These are phyloP conservation scores for Tricholoma hemisulphureum DNA, from an alignment of 768 basidiomycete species.

Conservation along the genomic window DNA sequence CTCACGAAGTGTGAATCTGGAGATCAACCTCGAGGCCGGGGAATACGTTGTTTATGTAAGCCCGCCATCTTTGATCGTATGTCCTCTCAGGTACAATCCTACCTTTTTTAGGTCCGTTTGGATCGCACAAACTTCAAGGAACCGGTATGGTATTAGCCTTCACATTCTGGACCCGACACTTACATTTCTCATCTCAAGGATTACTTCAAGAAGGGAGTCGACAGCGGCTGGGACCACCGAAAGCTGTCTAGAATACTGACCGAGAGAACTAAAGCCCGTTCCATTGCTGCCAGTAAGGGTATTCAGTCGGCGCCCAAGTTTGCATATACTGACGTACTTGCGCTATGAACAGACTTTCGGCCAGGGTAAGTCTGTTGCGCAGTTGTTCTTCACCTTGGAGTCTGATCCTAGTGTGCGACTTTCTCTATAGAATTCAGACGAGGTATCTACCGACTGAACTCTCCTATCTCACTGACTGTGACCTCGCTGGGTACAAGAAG, in stretches of 20 bases:
- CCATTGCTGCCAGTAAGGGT: conserved; percentile 45
- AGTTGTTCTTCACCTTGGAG: not conserved
- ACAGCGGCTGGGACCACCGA: conserved; percentile 35
- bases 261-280: conserved; percentile 44
- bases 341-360: conserved; percentile 29
- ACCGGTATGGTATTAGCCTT: conserved; percentile 14
- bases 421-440: conserved; percentile 21
- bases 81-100: not conserved
- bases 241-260: conserved; percentile 42
- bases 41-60: conserved; percentile 46
- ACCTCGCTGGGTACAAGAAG: conserved; percentile 22
- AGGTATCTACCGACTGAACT: conserved; percentile 35
- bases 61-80: not conserved
- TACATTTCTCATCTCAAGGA: conserved; percentile 7
- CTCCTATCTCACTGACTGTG: conserved; percentile 33
- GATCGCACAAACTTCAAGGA: conserved; percentile 27
- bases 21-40: conserved; percentile 40
- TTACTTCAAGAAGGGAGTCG: conserved; percentile 24
- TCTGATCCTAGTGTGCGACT: not conserved
- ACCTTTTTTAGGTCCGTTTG: conserved; percentile 27
- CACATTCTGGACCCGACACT: not conserved
- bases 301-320: not conserved
- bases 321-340: not conserved
- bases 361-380: conserved; percentile 28
- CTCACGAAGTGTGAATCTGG: conserved; percentile 41